Evolutionary conservation across 2,329 filamentous ascomycete species (phyloP).

Genomic region (Nectriaceae sp.): DNA sequence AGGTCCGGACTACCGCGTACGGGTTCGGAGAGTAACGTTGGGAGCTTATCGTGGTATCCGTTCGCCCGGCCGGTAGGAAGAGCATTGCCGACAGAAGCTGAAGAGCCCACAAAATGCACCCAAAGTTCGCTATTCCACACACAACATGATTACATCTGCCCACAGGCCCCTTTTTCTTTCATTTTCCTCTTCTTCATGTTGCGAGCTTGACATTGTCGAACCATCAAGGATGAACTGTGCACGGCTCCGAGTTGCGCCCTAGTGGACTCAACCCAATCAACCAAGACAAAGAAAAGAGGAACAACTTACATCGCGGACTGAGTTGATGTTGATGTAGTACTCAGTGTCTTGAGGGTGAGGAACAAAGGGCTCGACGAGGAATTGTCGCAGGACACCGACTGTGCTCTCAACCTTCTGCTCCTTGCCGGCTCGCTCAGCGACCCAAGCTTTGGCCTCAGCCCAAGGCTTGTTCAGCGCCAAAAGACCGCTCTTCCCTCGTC

Average conservation of each 20-base stretch:
- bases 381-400: constrained; percentile 85
- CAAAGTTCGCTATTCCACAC: constrained; percentile 16
- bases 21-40: constrained; percentile 13
- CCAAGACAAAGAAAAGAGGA: constrained; percentile 24
- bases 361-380: constrained; percentile 98
- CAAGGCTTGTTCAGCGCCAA: constrained; percentile 96
- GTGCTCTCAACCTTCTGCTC: constrained; percentile 90
- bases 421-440: constrained; percentile 90
- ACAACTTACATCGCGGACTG: constrained; percentile 91
- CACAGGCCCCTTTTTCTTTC: constrained; percentile 9
- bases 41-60: constrained; percentile 38
- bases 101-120: constrained; percentile 27
- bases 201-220: not conserved
- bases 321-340: constrained; percentile 99
- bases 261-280: constrained; percentile 1
- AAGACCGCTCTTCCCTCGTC: constrained; percentile 97
- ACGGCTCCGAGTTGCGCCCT: not conserved
- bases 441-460: constrained; percentile 91
- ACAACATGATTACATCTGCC: constrained; percentile 23
- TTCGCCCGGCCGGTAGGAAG: constrained; percentile 37
- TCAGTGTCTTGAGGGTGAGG: constrained; percentile 94
- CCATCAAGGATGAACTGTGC: not conserved
- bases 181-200: constrained; percentile 5
- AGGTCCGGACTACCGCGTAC: not conserved
- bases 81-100: constrained; percentile 26